Percentiles rank a stretch among this genome's conserved stretches.
Evolutionary conservation across 163 green algal species (phyloP).

Genomic region (Prototheca wickerhamii): DNA sequence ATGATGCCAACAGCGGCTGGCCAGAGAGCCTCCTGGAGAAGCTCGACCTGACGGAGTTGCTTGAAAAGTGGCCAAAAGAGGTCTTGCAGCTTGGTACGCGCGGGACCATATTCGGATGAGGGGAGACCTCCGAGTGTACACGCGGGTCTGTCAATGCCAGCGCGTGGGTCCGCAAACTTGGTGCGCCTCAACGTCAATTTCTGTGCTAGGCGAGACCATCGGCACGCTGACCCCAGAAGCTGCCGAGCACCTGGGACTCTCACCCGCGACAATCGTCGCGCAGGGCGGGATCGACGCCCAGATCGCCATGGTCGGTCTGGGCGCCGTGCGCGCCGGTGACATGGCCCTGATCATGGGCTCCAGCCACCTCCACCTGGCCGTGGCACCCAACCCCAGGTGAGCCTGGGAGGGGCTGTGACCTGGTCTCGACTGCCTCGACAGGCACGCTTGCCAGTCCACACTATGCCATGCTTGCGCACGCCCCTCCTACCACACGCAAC

Average conservation of each 20-base stretch:
- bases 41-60: slow-evolving; percentile 47
- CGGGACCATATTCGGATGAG: no score
- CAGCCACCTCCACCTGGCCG: slow-evolving; percentile 66
- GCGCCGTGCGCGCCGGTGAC: slow-evolving; percentile 49
- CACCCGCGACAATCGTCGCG: slow-evolving; percentile 36
- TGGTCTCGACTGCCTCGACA: no score
- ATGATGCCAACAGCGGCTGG: slow-evolving; percentile 24
- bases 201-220: slow-evolving; percentile 26
- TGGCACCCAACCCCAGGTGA: slow-evolving; percentile 28
- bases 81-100: slow-evolving; percentile 40
- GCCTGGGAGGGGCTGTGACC: not conserved
- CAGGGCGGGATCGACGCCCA: slow-evolving; percentile 67
- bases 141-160: no score
- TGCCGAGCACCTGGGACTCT: slow-evolving; percentile 50
- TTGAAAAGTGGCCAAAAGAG: slow-evolving; percentile 50
- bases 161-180: no score
- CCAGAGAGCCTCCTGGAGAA: slow-evolving; percentile 42
- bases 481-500: not conserved
- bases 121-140: no score
- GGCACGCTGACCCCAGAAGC: slow-evolving; percentile 47
- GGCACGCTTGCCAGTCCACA: no score
- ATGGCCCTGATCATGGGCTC: slow-evolving; percentile 71
- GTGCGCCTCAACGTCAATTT: not conserved
- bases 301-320: slow-evolving; percentile 71
- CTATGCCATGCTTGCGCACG: no score